Evolutionary conservation across 1,284 basidiomycete species (phyloP).

Genomic region (Ganoderma sinense): DNA sequence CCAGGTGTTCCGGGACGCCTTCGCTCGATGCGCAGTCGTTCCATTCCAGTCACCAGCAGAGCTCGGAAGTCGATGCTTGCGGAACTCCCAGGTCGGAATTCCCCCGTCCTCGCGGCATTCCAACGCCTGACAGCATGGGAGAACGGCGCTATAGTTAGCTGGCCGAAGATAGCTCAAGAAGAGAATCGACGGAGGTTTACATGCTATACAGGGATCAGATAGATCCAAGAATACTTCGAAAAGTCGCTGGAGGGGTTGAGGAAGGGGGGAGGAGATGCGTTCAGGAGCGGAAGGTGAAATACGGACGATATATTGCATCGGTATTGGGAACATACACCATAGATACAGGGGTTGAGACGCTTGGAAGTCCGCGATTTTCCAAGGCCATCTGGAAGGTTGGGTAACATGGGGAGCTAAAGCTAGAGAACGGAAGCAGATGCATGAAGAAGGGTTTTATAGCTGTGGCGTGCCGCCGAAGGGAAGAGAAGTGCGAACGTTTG

Average conservation of each 20-base stretch:
- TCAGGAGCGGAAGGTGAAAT: background rate
- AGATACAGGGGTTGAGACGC: background rate
- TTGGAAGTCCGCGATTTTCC: background rate
- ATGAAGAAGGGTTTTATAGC: background rate
- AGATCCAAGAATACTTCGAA: background rate
- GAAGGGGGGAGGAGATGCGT: background rate
- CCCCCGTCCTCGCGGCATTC: background rate
- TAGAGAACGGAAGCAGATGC: background rate
- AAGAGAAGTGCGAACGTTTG: slow-evolving; percentile 4
- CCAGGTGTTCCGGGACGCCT: background rate
- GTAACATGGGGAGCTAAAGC: background rate
- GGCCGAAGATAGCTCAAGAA: background rate
- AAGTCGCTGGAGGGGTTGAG: background rate
- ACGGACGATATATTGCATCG: background rate
- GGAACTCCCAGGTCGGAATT: background rate
- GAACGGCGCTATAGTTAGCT: slow-evolving; percentile 2
- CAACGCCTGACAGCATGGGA: background rate
- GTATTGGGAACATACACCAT: background rate
- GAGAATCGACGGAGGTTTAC: background rate
- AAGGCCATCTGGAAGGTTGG: background rate
- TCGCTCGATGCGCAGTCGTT: background rate
- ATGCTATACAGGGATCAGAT: background rate
- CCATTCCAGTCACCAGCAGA: background rate
- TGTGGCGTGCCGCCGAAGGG: background rate
- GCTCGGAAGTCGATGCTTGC: background rate